Percentiles rank a stretch among this genome's conserved stretches.
phyloP scores from a whole-genome alignment of 2,329 filamentous ascomycete species.

The Colletotrichum sp. region DNA sequence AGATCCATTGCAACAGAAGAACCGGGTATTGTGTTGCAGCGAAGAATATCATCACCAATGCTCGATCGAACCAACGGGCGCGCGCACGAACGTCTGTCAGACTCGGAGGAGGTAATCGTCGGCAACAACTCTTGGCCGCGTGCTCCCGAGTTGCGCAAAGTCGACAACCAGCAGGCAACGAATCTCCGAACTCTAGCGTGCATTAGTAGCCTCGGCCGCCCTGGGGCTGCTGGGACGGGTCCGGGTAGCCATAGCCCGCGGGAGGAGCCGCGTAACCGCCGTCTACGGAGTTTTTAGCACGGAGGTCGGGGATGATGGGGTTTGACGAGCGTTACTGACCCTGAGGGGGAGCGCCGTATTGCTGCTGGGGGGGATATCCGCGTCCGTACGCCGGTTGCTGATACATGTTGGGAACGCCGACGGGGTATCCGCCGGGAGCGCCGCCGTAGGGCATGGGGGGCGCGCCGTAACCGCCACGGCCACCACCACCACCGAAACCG shows the following conservation, averaged over 20 bases:
- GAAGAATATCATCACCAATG: conserved; percentile 24
- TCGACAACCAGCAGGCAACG: conserved; percentile 20
- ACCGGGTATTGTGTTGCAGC: conserved; percentile 26
- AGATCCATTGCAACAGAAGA: conserved; percentile 25
- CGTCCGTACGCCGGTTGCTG: conserved; percentile 49
- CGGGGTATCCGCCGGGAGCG: conserved; percentile 36
- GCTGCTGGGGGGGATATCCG: conserved; percentile 46
- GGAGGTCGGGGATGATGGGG: neutral
- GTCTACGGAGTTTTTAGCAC: neutral
- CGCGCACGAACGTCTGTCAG: conserved; percentile 23
- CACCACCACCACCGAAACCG: conserved; percentile 42
- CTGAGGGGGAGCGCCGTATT: conserved; percentile 40
- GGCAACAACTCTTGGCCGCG: conserved; percentile 16
- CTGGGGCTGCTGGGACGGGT: conserved; percentile 43
- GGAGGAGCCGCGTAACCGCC: conserved; percentile 17
- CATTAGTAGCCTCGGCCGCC: conserved; percentile 47
- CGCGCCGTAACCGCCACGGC: conserved; percentile 34
- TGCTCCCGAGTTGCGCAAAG: conserved; percentile 11
- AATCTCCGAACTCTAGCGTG: conserved; percentile 22
- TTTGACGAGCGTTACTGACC: conserved; percentile 33
- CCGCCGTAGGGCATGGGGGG: conserved; percentile 36
- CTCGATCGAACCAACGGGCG: conserved; percentile 26
- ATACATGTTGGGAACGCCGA: conserved; percentile 36
- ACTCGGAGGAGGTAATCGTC: conserved; percentile 22
- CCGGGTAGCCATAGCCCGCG: conserved; percentile 49